Percentiles rank a stretch among this genome's conserved stretches.
Evolutionary conservation across 1,139 yeast genomes (phyloP).

Genomic region (Taphrina pruni): DNA sequence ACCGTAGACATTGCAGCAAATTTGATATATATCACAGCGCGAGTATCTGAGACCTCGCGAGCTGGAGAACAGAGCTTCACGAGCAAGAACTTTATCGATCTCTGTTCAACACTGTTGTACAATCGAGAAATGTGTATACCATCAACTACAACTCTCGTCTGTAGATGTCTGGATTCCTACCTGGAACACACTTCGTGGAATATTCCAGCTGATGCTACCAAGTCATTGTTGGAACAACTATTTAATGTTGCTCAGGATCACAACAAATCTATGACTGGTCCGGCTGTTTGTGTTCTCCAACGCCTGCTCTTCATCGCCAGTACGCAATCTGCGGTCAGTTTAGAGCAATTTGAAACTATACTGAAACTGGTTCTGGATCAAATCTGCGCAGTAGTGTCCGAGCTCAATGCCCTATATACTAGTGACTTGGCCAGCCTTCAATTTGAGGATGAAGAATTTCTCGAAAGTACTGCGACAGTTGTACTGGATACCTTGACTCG

Average conservation of each 20-base stretch:
- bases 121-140: not conserved
- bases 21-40: conserved; percentile 60
- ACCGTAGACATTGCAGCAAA: conserved; percentile 53
- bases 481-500: conserved; percentile 1
- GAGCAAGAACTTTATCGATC: not conserved
- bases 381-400: not conserved
- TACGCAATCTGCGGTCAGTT: not conserved
- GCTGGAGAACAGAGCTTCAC: not conserved
- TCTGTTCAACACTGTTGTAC: not conserved
- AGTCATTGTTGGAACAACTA: not conserved
- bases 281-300: not conserved
- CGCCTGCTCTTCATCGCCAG: not conserved
- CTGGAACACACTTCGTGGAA: not conserved
- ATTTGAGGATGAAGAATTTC: not conserved
- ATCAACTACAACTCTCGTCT: not conserved
- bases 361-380: not conserved
- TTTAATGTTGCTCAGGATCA: not conserved
- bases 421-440: not conserved
- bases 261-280: not conserved
- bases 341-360: not conserved
- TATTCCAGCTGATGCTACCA: not conserved
- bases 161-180: not conserved
- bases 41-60: not conserved
- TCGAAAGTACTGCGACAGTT: not conserved
- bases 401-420: not conserved